Percentiles rank a stretch among this genome's conserved stretches.
Conservation (phyloP, 2,329 filamentous ascomycete species). For the Thermochaetoides dissita region DNA sequence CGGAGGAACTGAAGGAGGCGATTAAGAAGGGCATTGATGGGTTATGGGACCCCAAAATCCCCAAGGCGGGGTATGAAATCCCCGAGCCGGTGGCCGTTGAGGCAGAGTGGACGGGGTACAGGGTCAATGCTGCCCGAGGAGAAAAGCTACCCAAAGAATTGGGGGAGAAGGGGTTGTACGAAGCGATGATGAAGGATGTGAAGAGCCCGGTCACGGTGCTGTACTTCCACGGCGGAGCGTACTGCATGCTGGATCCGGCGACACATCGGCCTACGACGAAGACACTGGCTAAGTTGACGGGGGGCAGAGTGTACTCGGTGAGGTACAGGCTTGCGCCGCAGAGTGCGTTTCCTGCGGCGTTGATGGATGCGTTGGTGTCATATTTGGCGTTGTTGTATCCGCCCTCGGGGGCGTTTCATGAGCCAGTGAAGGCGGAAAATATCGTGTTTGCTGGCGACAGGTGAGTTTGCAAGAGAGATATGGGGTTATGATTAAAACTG, state of each 20-base stretch:
- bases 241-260: constrained; percentile 56
- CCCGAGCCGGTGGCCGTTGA: constrained; percentile 45
- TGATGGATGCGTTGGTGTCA: constrained; percentile 58
- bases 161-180: constrained; percentile 34
- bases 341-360: constrained; percentile 57
- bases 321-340: constrained; percentile 65
- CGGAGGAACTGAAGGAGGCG: constrained; percentile 37
- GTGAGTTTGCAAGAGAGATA: constrained; percentile 19
- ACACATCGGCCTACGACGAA: constrained; percentile 47
- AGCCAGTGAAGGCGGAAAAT: constrained; percentile 46
- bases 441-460: constrained; percentile 62
- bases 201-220: constrained; percentile 49
- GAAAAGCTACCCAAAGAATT: no score
- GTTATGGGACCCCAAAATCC: constrained; percentile 27
- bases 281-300: constrained; percentile 50
- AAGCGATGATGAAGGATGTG: constrained; percentile 52
- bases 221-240: constrained; percentile 66
- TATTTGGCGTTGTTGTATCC: constrained; percentile 65
- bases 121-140: constrained; percentile 30
- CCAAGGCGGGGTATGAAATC: constrained; percentile 21
- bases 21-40: constrained; percentile 44
- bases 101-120: constrained; percentile 65
- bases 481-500: constrained; percentile 21
- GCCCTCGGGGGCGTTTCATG: constrained; percentile 51
- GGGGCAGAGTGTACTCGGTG: constrained; percentile 56